Evolutionary conservation across 2,329 filamentous ascomycete species (phyloP), one percentile per base, ranked within the genome.

Genomic region (Exophiala alcalophila): DNA sequence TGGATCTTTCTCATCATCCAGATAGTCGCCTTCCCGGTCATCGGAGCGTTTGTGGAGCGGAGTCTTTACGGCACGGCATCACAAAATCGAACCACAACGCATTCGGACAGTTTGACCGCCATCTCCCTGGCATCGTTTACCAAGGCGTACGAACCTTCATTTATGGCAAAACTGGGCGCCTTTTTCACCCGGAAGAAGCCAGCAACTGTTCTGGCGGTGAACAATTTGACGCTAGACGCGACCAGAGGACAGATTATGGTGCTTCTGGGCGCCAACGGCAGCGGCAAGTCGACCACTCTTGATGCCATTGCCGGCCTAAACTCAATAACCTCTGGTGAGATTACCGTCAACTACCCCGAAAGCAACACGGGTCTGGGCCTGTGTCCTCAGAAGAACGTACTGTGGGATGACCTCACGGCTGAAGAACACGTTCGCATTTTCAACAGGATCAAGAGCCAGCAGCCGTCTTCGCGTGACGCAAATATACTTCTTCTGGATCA

Each of bases 361-460:
- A 83, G 82, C 1, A 82, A 80, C 7, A 86, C 86, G 7, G 87
- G 86, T 0, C 74, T 96, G 14, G 90, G 90, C 10, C 81, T 94
- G 28, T 91, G 88, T 43, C 90, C 90, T 0, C 90, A 96, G 61
- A 90, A 91, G 70, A 96, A 96, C 56, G 90, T 96, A 4, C 74
- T 96, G 21, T 96, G 90, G 89, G 84, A 91, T 55, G 83, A 89
- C 44, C 68, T 96, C 41, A 94, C 86, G 0, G 88, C 94, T 0
- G 78, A 81, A 57, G 88, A 95, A 62, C 90, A 95, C 57, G 80
- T 95, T 11, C 67, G 69, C 7, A 86, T 94, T 35, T 95, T 95
- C 69, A 91, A 92, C 61, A 73, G 74, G 31, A 72, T 96, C 34
- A 96, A 96, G 59, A 48, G 44, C 32, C 27, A 28, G 19, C 27